phyloP scores from a whole-genome alignment of 2,329 filamentous ascomycete species.

The Fusarium keratoplasticum region DNA sequence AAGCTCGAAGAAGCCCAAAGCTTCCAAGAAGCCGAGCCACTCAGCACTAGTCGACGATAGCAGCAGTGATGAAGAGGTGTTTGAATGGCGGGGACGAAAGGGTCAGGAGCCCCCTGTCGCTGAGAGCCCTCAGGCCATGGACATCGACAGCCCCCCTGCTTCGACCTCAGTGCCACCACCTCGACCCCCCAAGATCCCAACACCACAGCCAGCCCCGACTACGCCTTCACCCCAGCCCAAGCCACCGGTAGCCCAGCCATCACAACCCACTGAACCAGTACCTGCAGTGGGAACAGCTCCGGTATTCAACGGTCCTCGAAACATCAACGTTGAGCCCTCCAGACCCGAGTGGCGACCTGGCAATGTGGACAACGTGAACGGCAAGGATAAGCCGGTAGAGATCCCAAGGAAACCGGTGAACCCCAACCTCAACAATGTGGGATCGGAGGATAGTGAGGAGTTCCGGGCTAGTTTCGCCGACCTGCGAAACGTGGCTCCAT shows the following conservation, averaged over 20 bases:
- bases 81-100: conserved; percentile 51
- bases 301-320: conserved; percentile 53
- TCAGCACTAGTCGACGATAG: conserved; percentile 61
- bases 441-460: conserved; percentile 68
- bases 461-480: conserved; percentile 67
- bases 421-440: conserved; percentile 51
- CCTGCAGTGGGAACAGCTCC: neutral
- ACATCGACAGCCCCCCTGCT: conserved; percentile 67
- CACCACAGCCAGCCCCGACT: conserved; percentile 16
- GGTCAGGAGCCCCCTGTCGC: conserved; percentile 44
- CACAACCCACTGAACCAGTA: neutral
- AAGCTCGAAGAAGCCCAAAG: conserved; percentile 70
- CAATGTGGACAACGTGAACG: conserved; percentile 49
- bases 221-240: conserved; percentile 24
- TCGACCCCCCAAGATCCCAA: conserved; percentile 31
- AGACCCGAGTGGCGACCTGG: conserved; percentile 70
- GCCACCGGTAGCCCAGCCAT: conserved; percentile 3
- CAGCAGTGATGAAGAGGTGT: conserved; percentile 57
- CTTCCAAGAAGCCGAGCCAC: conserved; percentile 62
- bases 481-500: conserved; percentile 67
- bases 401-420: conserved; percentile 38
- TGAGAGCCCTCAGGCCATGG: conserved; percentile 71
- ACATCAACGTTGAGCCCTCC: conserved; percentile 69
- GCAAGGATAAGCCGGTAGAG: conserved; percentile 36
- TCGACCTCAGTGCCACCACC: conserved; percentile 30